Conservation (phyloP, 73 alveolate genomes). For the Symbiodinium natans region DNA sequence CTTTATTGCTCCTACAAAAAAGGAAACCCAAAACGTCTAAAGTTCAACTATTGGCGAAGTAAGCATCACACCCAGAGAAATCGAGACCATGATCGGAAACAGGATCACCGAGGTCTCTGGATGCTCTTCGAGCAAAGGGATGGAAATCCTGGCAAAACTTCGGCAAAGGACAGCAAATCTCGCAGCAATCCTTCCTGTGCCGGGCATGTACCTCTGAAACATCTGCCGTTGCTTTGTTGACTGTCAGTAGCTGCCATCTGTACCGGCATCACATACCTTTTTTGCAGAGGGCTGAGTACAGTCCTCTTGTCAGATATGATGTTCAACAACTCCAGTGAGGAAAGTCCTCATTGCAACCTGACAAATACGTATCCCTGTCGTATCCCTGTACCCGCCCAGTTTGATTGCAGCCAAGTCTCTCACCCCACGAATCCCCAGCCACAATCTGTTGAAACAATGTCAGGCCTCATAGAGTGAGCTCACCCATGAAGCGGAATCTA, state of each 20-base stretch:
- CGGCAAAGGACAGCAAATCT: background rate
- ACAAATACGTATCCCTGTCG: background rate
- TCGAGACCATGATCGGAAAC: slow-evolving; percentile 22
- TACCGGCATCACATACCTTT: too few species aligned
- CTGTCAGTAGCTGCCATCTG: too few species aligned
- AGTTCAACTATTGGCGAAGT: too few species aligned
- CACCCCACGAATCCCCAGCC: slow-evolving; percentile 56
- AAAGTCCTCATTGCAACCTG: too few species aligned
- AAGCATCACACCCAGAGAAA: slow-evolving; percentile 90
- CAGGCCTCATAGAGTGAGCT: background rate
- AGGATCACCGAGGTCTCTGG: background rate
- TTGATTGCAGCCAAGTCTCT: background rate
- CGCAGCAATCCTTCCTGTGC: too few species aligned
- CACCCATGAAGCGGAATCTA: background rate
- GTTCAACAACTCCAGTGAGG: too few species aligned
- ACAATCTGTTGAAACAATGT: slow-evolving; percentile 44
- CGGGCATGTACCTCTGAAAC: too few species aligned
- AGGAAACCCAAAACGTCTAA: too few species aligned
- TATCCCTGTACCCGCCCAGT: background rate
- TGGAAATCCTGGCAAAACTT: background rate
- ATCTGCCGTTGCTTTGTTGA: too few species aligned
- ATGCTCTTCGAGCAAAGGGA: background rate
- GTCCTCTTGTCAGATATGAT: too few species aligned
- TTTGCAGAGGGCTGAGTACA: too few species aligned
- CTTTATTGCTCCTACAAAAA: too few species aligned